phyloP scores from a whole-genome alignment of 2,329 filamentous ascomycete species.

The Knufia petricola region DNA sequence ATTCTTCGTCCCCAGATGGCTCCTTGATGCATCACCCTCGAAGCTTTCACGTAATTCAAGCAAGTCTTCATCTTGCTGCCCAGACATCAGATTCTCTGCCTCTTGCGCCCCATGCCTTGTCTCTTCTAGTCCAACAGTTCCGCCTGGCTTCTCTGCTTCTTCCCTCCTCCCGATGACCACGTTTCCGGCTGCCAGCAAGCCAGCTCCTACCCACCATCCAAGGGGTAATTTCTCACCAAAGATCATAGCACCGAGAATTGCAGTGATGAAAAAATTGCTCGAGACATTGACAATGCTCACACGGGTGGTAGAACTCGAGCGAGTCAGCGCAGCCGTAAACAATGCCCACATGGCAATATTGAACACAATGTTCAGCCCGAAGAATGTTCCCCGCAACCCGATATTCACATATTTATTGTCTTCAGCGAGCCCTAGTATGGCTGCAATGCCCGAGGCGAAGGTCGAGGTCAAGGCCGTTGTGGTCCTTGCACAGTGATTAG shows the following conservation, averaged over 20 bases:
- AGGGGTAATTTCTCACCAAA: constrained; percentile 48
- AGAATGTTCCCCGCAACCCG: constrained; percentile 43
- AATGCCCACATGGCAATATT: constrained; percentile 57
- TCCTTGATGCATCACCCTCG: neutral
- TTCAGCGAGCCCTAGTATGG: constrained; percentile 36
- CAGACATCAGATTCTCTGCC: constrained; percentile 13
- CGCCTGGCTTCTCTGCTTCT: constrained; percentile 20
- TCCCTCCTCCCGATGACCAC: constrained; percentile 54
- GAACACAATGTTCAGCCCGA: constrained; percentile 52
- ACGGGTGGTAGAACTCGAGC: constrained; percentile 50
- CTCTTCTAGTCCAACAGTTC: constrained; percentile 11
- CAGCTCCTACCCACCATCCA: constrained; percentile 54
- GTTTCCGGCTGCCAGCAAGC: constrained; percentile 50
- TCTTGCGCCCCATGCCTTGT: constrained; percentile 12
- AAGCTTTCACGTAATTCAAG: constrained; percentile 11
- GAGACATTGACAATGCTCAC: constrained; percentile 56
- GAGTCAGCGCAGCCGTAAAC: constrained; percentile 53
- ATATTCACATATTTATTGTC: constrained; percentile 39
- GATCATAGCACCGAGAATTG: constrained; percentile 47
- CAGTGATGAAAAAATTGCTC: constrained; percentile 54
- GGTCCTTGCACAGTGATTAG: constrained; percentile 35
- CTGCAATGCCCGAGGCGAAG: constrained; percentile 39
- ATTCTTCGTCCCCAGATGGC: neutral
- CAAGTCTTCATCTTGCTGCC: constrained; percentile 6
- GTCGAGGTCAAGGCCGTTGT: constrained; percentile 50